Percentiles rank a stretch among this genome's conserved stretches.
These are phyloP conservation scores for Hirschioporus abietinus DNA, from an alignment of 768 basidiomycete genomes.

Conservation along the genomic window DNA sequence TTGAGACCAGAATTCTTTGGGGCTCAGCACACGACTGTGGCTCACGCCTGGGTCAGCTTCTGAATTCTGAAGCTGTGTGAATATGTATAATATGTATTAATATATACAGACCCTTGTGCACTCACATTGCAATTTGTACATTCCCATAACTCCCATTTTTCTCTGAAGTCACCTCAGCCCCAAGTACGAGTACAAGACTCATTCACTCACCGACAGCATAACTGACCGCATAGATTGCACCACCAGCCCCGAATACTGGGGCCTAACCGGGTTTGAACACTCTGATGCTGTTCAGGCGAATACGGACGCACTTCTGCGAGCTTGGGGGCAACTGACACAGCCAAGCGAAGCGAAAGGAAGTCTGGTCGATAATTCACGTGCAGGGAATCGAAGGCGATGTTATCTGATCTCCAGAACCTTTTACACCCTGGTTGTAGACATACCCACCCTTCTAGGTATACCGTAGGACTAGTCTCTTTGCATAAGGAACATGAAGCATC, in stretches of 20 bases:
- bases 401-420: conserved; percentile 42
- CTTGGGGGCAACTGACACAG: not conserved
- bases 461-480: conserved; percentile 35
- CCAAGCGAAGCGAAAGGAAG: not conserved
- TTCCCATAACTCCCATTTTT: conserved; percentile 71
- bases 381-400: not conserved
- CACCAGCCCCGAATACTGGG: conserved; percentile 55
- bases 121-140: conserved; percentile 58
- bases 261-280: too few relatives aligned
- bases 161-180: conserved; percentile 34
- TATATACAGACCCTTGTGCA: conserved; percentile 56
- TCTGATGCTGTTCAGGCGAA: not conserved
- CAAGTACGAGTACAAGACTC: conserved; percentile 6
- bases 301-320: not conserved
- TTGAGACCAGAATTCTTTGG: conserved; percentile 36
- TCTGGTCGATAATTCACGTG: not conserved
- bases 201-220: conserved; percentile 60
- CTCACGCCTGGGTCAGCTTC: conserved; percentile 4
- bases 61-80: not conserved
- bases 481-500: conserved; percentile 32
- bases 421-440: conserved; percentile 59
- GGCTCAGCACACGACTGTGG: conserved; percentile 25
- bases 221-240: conserved; percentile 61
- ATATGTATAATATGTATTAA: conserved; percentile 6
- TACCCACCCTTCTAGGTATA: conserved; percentile 55